Percentiles rank a stretch among this genome's conserved stretches.
These are phyloP conservation scores for Monosporascus sp. DNA, from an alignment of 2,329 filamentous ascomycete genomes.

Conservation along the genomic window DNA sequence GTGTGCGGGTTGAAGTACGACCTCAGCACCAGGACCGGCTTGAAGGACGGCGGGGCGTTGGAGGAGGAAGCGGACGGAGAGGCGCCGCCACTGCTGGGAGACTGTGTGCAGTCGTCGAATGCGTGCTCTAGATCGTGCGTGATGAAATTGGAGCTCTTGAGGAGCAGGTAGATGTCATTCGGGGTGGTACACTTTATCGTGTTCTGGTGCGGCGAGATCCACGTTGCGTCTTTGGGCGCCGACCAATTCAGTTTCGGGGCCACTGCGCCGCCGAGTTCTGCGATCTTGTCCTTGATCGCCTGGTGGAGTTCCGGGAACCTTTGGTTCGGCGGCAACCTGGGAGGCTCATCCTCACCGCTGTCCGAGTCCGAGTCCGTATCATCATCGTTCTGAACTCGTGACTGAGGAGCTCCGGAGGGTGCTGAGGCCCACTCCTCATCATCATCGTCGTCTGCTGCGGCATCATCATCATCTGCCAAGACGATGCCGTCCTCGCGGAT, in stretches of 20 bases:
- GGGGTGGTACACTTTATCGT: constrained; percentile 84
- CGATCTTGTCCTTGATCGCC: constrained; percentile 70
- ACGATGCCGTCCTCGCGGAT: constrained; percentile 90
- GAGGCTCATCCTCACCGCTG: constrained; percentile 40
- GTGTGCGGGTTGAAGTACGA: constrained; percentile 87
- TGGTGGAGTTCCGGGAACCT: constrained; percentile 70
- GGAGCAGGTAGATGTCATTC: constrained; percentile 87
- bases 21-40: constrained; percentile 77
- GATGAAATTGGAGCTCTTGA: constrained; percentile 92
- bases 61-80: constrained; percentile 37
- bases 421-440: constrained; percentile 51
- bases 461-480: constrained; percentile 64
- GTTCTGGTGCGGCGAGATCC: constrained; percentile 80
- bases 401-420: constrained; percentile 26
- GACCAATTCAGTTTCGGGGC: constrained; percentile 98
- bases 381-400: constrained; percentile 29
- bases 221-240: constrained; percentile 89
- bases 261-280: constrained; percentile 77
- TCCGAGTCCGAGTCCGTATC: constrained; percentile 36
- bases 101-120: constrained; percentile 66
- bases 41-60: constrained; percentile 42
- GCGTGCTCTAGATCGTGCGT: constrained; percentile 92
- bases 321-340: constrained; percentile 43
- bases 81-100: constrained; percentile 17
- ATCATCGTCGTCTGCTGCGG: constrained; percentile 43